Evolutionary conservation across 2,329 filamentous ascomycete species (phyloP).

Genomic region (Aspergillus costaricaensis): DNA sequence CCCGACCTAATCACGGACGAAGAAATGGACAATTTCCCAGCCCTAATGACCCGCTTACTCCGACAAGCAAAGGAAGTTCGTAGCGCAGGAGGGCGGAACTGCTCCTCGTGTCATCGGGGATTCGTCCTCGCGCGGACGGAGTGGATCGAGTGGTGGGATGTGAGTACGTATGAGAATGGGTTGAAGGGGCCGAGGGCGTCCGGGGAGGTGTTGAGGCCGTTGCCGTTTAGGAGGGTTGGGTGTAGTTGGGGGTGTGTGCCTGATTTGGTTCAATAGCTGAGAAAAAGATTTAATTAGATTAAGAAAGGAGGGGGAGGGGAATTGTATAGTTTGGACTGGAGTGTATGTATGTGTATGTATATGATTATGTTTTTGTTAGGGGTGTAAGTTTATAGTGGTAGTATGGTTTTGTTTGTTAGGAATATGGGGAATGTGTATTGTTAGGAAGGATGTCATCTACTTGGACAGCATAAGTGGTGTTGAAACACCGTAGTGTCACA

Average conservation of each 20-base stretch:
- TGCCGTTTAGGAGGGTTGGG: conserved; percentile 44
- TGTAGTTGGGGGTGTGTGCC: conserved; percentile 46
- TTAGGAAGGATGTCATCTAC: too few relatives aligned
- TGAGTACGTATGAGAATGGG: conserved; percentile 41
- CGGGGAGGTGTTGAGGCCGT: conserved; percentile 36
- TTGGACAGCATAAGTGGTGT: too few relatives aligned
- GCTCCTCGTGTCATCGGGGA: conserved; percentile 42
- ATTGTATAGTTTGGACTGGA: too few relatives aligned
- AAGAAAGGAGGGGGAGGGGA: too few relatives aligned
- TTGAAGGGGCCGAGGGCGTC: conserved; percentile 34
- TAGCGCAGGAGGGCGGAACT: conserved; percentile 40
- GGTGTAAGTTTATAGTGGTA: too few relatives aligned
- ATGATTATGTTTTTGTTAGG: too few relatives aligned
- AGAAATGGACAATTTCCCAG: conserved; percentile 38
- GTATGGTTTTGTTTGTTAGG: too few relatives aligned
- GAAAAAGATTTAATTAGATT: too few relatives aligned
- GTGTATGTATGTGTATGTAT: too few relatives aligned
- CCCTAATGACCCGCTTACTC: conserved; percentile 38
- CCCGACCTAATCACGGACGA: conserved; percentile 40
- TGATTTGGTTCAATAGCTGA: background rate
- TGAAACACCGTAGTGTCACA: too few relatives aligned
- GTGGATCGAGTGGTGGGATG: conserved; percentile 51
- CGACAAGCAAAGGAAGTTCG: conserved; percentile 37
- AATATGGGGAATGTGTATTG: too few relatives aligned
- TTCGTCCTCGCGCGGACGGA: conserved; percentile 46